Evolutionary conservation across 257 asterid species (phyloP).

Genomic region (Nicotiana sylvestris): DNA sequence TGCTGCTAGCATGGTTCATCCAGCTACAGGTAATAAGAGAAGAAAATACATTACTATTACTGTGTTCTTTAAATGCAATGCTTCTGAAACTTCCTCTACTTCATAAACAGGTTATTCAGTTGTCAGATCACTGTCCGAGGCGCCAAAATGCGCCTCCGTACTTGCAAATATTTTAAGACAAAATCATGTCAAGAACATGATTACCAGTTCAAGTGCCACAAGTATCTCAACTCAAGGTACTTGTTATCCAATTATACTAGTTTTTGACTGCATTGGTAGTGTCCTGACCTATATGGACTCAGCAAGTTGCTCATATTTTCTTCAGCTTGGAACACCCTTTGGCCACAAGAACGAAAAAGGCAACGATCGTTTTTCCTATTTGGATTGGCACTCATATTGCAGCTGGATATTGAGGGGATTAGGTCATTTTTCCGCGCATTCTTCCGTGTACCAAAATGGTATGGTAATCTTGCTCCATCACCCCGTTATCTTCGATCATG

Average conservation of each 20-base stretch:
- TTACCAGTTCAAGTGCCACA: constrained; percentile 34
- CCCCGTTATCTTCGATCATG: neutral
- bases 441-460: constrained; percentile 90
- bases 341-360: constrained; percentile 95
- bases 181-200: constrained; percentile 32
- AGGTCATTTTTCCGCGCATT: constrained; percentile 80
- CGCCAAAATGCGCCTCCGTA: constrained; percentile 85
- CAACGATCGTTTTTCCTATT: constrained; percentile 93
- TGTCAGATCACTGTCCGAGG: constrained; percentile 95
- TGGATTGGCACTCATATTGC: constrained; percentile 91
- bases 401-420: constrained; percentile 82
- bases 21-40: constrained; percentile 76
- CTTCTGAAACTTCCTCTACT: neutral
- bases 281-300: neutral
- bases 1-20: constrained; percentile 99
- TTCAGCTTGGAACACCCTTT: constrained; percentile 95
- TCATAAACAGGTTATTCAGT: constrained; percentile 76
- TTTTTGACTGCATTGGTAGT: neutral
- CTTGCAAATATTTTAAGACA: constrained; percentile 70
- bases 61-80: constrained; percentile 6
- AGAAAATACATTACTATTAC: neutral
- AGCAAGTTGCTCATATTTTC: neutral
- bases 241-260: neutral
- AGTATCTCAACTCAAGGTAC: constrained; percentile 85
- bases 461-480: constrained; percentile 10